phyloP scores from a whole-genome alignment of 257 asterid species.

The Pogostemon cablin region DNA sequence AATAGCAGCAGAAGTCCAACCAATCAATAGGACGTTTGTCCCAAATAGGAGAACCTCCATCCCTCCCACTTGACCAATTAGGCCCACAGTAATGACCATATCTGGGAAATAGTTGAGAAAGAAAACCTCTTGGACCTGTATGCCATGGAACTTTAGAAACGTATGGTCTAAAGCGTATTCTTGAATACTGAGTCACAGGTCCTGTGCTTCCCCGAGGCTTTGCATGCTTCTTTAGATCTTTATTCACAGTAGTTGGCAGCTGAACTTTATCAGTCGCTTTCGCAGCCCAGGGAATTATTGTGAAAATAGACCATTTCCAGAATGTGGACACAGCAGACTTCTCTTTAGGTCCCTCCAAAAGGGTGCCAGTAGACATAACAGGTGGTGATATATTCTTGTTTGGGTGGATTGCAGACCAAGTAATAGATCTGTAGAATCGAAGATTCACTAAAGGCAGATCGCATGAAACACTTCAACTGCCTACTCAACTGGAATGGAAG shows the following conservation, averaged over 20 bases:
- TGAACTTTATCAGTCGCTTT: slow-evolving; percentile 53
- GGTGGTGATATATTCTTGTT: slow-evolving; percentile 53
- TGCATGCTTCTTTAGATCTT: slow-evolving; percentile 56
- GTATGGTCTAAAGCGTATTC: slow-evolving; percentile 82
- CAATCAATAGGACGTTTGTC: slow-evolving; percentile 93
- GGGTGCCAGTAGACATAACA: slow-evolving; percentile 39
- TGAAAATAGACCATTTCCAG: slow-evolving; percentile 56
- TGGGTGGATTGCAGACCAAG: slow-evolving; percentile 52
- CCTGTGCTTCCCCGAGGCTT: slow-evolving; percentile 40
- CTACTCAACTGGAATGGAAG: slow-evolving; percentile 7
- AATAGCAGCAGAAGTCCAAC: slow-evolving; percentile 96
- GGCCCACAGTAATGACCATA: slow-evolving; percentile 97
- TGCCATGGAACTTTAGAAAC: slow-evolving; percentile 97
- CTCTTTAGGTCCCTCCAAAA: slow-evolving; percentile 44
- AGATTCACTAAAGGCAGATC: slow-evolving; percentile 46
- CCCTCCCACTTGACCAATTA: slow-evolving; percentile 96
- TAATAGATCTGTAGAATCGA: slow-evolving; percentile 50
- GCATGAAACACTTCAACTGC: slow-evolving; percentile 34
- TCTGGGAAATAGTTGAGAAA: slow-evolving; percentile 84
- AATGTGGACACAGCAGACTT: slow-evolving; percentile 43
- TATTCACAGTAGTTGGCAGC: slow-evolving; percentile 79
- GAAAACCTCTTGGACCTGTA: slow-evolving; percentile 81
- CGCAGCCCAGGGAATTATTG: slow-evolving; percentile 67
- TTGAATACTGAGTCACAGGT: slow-evolving; percentile 45
- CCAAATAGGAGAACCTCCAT: slow-evolving; percentile 83